These are phyloP conservation scores for Penicillium ucsense DNA, from an alignment of 495 filamentous ascomycete genomes.

Conservation along the genomic window DNA sequence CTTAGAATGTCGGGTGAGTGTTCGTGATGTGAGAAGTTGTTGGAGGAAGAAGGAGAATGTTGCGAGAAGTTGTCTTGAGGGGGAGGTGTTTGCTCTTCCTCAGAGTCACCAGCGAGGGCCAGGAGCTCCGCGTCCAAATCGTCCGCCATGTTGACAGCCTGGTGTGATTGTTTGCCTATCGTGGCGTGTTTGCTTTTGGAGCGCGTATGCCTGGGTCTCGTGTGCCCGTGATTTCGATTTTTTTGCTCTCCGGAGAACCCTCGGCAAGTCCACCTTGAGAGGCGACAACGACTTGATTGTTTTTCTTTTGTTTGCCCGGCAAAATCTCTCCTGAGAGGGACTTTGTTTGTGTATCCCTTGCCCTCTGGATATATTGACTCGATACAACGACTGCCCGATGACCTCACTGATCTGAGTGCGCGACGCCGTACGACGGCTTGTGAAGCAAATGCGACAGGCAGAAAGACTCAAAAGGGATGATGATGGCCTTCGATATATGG, in stretches of 20 bases:
- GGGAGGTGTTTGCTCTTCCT: constrained; percentile 42
- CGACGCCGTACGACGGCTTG: too few species aligned
- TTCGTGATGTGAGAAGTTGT: background rate
- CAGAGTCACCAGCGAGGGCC: constrained; percentile 66
- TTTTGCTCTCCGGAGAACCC: background rate
- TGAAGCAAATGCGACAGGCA: background rate
- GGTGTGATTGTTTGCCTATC: background rate
- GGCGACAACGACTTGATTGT: too few species aligned
- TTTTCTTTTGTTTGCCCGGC: background rate
- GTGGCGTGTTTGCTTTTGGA: too few species aligned
- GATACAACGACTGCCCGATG: too few species aligned
- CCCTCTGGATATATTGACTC: too few species aligned
- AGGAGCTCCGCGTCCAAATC: constrained; percentile 84
- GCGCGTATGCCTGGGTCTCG: too few species aligned
- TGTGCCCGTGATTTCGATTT: too few species aligned
- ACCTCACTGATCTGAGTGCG: too few species aligned
- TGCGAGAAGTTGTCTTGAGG: constrained; percentile 27
- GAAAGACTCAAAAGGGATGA: background rate
- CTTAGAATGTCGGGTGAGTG: constrained; percentile 29
- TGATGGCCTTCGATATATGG: constrained; percentile 12
- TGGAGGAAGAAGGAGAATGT: constrained; percentile 22
- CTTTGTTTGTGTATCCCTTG: background rate
- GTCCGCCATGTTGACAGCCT: constrained; percentile 41
- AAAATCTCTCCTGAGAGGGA: constrained; percentile 8
- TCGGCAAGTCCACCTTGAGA: background rate